phyloP scores from a whole-genome alignment of 441 rosid genomes.

The Eruca vesicaria region DNA sequence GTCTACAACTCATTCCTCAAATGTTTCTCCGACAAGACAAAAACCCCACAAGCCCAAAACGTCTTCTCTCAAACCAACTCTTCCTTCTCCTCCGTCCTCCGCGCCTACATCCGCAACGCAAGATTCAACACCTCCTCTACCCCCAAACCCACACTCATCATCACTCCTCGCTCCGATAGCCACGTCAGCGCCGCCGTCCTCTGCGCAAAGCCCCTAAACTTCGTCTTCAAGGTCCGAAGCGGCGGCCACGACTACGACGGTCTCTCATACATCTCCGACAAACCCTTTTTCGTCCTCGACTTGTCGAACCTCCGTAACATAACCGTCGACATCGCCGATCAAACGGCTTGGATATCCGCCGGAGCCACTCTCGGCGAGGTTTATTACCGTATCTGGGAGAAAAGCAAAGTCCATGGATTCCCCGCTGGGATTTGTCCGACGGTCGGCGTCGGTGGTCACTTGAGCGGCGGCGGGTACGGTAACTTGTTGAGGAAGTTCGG shows the following conservation, averaged over 20 bases:
- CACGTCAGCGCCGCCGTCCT: constrained; percentile 54
- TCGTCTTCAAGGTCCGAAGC: constrained; percentile 52
- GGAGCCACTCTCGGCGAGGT: constrained; percentile 71
- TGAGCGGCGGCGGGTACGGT: constrained; percentile 71
- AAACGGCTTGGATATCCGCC: constrained; percentile 52
- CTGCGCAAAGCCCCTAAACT: constrained; percentile 46
- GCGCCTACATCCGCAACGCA: constrained; percentile 48
- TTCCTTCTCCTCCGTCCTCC: constrained; percentile 36
- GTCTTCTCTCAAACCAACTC: constrained; percentile 31
- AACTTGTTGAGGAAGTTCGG: constrained; percentile 60
- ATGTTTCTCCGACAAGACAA: constrained; percentile 30
- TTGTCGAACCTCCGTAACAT: constrained; percentile 46
- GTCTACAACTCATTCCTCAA: constrained; percentile 37
- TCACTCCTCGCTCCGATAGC: constrained; percentile 48
- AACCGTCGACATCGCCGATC: constrained; percentile 29
- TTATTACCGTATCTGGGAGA: constrained; percentile 46
- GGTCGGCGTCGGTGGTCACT: constrained; percentile 68
- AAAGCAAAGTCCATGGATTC: constrained; percentile 51
- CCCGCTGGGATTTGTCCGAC: constrained; percentile 72
- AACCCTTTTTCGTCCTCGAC: constrained; percentile 55
- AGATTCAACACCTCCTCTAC: constrained; percentile 46
- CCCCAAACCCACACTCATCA: constrained; percentile 48
- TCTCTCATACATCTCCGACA: constrained; percentile 47
- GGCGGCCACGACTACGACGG: constrained; percentile 80
- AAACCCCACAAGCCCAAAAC: neutral